A percentile compares a stretch with the other conserved stretches of the same genome.
Evolutionary conservation across 352 stramenopile genomes (phyloP).

Genomic region (Pythium coloratum): DNA sequence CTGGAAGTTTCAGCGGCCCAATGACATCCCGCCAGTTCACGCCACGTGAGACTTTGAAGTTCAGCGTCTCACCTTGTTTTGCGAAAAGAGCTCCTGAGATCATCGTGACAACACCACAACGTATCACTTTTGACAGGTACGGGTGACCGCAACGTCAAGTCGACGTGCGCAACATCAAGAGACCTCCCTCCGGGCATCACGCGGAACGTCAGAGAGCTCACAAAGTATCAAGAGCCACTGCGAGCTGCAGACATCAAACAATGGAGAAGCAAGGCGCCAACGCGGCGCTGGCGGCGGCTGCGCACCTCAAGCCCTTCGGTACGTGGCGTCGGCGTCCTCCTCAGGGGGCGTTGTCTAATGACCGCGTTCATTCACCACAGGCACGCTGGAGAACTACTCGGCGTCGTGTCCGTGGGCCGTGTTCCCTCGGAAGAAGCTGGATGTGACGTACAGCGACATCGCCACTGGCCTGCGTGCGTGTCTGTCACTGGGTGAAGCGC

Average conservation of each 20-base stretch:
- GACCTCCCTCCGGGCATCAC: too few species aligned
- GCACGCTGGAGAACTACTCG: slow-evolving; percentile 54
- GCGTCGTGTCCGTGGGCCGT: slow-evolving; percentile 67
- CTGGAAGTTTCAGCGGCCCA: neutral
- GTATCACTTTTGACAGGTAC: neutral
- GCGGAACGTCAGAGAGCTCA: neutral
- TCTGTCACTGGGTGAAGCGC: slow-evolving; percentile 53
- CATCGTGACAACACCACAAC: neutral
- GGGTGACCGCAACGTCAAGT: neutral
- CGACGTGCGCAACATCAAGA: slow-evolving; percentile 1
- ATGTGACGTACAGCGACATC: slow-evolving; percentile 79
- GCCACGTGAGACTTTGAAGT: slow-evolving; percentile 6
- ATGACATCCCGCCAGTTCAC: slow-evolving; percentile 5
- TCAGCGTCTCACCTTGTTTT: neutral
- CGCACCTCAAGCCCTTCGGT: slow-evolving; percentile 48
- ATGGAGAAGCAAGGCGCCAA: slow-evolving; percentile 13
- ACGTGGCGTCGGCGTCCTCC: neutral
- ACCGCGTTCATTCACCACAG: slow-evolving; percentile 19
- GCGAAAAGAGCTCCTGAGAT: neutral
- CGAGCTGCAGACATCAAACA: neutral
- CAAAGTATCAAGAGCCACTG: neutral
- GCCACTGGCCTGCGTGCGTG: slow-evolving; percentile 51
- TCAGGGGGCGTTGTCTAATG: too few species aligned
- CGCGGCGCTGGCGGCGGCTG: slow-evolving; percentile 19
- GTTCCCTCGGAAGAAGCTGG: slow-evolving; percentile 81